Evolutionary conservation across 106 monocot genomes (phyloP).

Genomic region (Dendrobium officinale): DNA sequence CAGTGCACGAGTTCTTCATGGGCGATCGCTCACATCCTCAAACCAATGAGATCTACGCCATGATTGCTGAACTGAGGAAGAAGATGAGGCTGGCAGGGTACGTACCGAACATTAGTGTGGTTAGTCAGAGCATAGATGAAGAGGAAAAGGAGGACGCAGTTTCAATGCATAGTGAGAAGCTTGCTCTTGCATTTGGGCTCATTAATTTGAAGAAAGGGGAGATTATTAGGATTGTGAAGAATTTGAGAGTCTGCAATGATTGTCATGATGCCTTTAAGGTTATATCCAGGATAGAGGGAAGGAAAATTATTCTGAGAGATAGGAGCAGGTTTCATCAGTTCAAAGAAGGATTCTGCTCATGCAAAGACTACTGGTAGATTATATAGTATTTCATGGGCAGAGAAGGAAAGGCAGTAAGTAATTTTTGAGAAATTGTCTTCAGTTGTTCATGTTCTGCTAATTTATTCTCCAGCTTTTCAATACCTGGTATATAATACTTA

Average conservation of each 20-base stretch:
- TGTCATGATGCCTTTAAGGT: slow-evolving; percentile 31
- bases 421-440: too few species aligned
- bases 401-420: too few species aligned
- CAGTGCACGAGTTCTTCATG: slow-evolving; percentile 29
- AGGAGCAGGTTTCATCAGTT: slow-evolving; percentile 32
- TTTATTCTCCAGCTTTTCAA: too few species aligned
- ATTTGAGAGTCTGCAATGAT: slow-evolving; percentile 25
- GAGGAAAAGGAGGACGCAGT: slow-evolving; percentile 28
- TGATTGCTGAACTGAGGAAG: slow-evolving; percentile 7
- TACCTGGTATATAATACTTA: too few species aligned
- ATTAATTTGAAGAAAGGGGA: slow-evolving; percentile 16
- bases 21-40: slow-evolving; percentile 22
- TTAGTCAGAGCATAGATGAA: slow-evolving; percentile 20
- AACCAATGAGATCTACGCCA: slow-evolving; percentile 17
- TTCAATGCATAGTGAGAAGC: slow-evolving; percentile 27
- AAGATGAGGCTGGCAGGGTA: slow-evolving; percentile 28
- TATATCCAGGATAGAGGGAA: slow-evolving; percentile 11
- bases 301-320: slow-evolving; percentile 24
- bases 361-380: slow-evolving; percentile 28
- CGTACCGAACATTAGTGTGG: slow-evolving; percentile 13
- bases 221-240: slow-evolving; percentile 27
- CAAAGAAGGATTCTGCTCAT: slow-evolving; percentile 22
- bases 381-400: neutral
- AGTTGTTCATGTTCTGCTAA: too few species aligned
- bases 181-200: slow-evolving; percentile 25